phyloP scores from a whole-genome alignment of 176 grass and related monocot genomes.

The Oryza punctata region DNA sequence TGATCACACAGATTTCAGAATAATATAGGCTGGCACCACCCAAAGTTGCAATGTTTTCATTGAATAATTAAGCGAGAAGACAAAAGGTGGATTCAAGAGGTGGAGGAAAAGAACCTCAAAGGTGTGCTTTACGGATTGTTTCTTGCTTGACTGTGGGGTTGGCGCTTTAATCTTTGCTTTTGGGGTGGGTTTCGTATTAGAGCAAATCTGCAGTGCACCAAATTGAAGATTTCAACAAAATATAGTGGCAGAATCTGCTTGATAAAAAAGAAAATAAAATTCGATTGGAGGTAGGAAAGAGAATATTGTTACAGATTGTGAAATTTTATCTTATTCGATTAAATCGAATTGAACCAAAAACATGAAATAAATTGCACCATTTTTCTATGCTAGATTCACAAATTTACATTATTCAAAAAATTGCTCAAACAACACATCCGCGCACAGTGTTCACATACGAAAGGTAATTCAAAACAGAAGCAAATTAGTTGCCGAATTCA shows the following conservation, averaged over 20 bases:
- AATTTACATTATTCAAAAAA: background rate
- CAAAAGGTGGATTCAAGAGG: conserved; percentile 5
- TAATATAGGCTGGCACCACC: conserved; percentile 15
- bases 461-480: background rate
- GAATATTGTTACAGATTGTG: background rate
- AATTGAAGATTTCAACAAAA: background rate
- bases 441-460: background rate
- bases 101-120: conserved; percentile 42
- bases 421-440: background rate
- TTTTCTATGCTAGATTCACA: background rate
- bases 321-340: background rate
- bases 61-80: conserved; percentile 16
- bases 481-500: background rate
- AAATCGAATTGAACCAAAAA: background rate
- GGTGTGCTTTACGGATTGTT: conserved; percentile 22
- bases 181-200: conserved; percentile 18
- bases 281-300: background rate
- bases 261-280: background rate
- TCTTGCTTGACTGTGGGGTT: conserved; percentile 25
- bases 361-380: background rate
- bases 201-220: background rate
- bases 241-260: background rate
- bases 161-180: conserved; percentile 44
- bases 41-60: conserved; percentile 19
- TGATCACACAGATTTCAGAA: conserved; percentile 29